Evolutionary conservation across 768 basidiomycete species (phyloP), one percentile per base, ranked within the genome.

Genomic region (Suillus tomentosus): DNA sequence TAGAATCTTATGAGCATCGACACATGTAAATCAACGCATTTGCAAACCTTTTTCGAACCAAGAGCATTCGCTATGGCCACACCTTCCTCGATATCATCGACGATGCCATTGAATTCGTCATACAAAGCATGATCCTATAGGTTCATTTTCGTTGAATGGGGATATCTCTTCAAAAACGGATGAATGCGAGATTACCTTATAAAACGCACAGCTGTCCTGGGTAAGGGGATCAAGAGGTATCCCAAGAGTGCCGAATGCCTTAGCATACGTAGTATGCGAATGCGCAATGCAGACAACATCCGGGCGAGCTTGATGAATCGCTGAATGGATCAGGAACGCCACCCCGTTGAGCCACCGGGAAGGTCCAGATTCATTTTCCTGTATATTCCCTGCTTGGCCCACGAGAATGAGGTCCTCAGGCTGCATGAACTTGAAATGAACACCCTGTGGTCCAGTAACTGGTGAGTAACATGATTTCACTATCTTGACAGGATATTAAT

Each of bases 361-460:
- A 2, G 76, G 75, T 19, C 76, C 73, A 10, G 77, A 77, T 42
- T 58, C 57, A 37, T 77, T 77, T 1, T 68, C 69, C 24, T 75
- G 72, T 17, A 80, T 71, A 0, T 68, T 65, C 24, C 77, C 76
- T 2, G 69, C 64, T 58, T 80, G 80, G 73, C 81, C 76, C 19
- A 85, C 80, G 19, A 83, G 78, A 40, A 84, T 70, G 43, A 85
- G 74, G 70, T 82, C 80, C 3, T 69, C 69, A 0, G 82, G 74
- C 62, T 81, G 79, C 60, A 84, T 80, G 15, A 80, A 67, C 50
- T 75, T 74, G 74, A 84, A 84, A 67, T 82, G 82, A 19, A 79
- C 68, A 24, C 82, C 81, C 78, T 80, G 50, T 7, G 13, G 5
- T 51, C 31, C 31, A 6, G 31, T 6, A 40, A 45, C 19, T 31